Conservation (phyloP, 2,329 filamentous ascomycete species). For the Aspergillus sp. region DNA sequence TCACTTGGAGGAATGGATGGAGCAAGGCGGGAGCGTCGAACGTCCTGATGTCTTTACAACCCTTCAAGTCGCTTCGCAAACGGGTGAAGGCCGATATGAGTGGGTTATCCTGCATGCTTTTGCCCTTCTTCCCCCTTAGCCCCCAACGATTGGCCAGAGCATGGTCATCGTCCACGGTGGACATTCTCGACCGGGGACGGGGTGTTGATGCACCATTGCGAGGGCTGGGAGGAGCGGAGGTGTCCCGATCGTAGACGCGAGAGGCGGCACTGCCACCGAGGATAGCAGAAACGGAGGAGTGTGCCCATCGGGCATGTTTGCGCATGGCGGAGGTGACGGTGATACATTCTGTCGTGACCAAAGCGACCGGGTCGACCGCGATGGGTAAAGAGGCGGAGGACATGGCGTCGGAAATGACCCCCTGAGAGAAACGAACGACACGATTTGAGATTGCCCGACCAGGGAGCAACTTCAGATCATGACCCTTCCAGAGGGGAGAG, state of each 20-base stretch:
- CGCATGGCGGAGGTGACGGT: conserved; percentile 97
- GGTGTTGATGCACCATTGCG: conserved; percentile 24
- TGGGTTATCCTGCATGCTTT: conserved; percentile 96
- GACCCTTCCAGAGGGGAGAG: conserved; percentile 9
- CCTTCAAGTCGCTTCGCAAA: conserved; percentile 81
- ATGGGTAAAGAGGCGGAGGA: conserved; percentile 59
- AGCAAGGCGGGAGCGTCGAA: conserved; percentile 90
- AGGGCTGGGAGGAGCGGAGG: conserved; percentile 37
- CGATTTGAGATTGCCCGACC: conserved; percentile 13
- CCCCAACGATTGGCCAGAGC: conserved; percentile 82
- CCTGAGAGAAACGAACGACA: conserved; percentile 18
- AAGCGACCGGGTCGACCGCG: conserved; percentile 82
- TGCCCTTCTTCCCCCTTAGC: conserved; percentile 88
- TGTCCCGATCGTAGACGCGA: conserved; percentile 45
- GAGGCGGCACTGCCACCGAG: conserved; percentile 66
- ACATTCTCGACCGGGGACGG: conserved; percentile 18
- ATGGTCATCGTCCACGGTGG: conserved; percentile 41
- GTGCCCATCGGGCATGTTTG: conserved; percentile 92
- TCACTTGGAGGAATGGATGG: conserved; percentile 93
- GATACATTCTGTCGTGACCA: conserved; percentile 98
- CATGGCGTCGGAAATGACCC: conserved; percentile 26
- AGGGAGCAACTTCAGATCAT: conserved; percentile 19
- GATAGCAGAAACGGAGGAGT: conserved; percentile 94
- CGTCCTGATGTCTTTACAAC: conserved; percentile 80
- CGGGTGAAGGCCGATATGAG: conserved; percentile 93